Evolutionary conservation across 2,329 filamentous ascomycete species (phyloP).

Genomic region (Ascochyta viciae-villosae): DNA sequence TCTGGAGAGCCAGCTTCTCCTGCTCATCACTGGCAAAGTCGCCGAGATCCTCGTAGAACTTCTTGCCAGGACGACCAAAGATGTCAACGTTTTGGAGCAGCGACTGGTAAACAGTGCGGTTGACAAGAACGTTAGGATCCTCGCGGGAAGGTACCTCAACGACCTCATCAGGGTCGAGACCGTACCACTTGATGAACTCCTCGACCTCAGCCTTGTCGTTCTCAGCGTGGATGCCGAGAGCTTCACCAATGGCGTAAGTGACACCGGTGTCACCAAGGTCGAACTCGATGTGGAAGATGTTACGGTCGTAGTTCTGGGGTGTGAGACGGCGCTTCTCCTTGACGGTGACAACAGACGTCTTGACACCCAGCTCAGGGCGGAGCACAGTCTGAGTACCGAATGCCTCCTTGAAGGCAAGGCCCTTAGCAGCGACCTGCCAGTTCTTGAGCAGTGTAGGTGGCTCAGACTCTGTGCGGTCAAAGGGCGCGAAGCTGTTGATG

Average conservation of each 20-base stretch:
- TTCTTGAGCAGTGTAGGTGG: conserved; percentile 70
- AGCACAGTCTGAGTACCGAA: conserved; percentile 77
- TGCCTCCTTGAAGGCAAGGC: conserved; percentile 91
- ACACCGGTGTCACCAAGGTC: conserved; percentile 90
- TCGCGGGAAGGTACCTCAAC: conserved; percentile 93
- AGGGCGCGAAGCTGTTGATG: conserved; percentile 81
- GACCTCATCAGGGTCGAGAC: conserved; percentile 79
- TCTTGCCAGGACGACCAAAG: conserved; percentile 94
- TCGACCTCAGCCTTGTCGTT: conserved; percentile 82
- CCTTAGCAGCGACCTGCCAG: conserved; percentile 87
- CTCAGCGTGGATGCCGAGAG: conserved; percentile 93
- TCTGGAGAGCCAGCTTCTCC: conserved; percentile 80
- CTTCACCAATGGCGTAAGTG: conserved; percentile 96
- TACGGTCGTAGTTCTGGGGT: conserved; percentile 86
- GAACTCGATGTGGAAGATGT: conserved; percentile 99
- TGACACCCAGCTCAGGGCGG: conserved; percentile 83
- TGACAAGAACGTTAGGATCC: conserved; percentile 75
- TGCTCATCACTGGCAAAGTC: conserved; percentile 83
- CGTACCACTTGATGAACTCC: conserved; percentile 90
- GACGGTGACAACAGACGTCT: conserved; percentile 87
- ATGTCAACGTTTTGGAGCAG: conserved; percentile 94
- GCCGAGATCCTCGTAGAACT: conserved; percentile 92
- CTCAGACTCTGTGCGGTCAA: conserved; percentile 78
- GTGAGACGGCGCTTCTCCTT: conserved; percentile 96
- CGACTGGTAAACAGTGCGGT: conserved; percentile 90